Base-by-base conservation (phyloP, 2,329 filamentous ascomycete species). In the Sclerotinia subarctica region DNA sequence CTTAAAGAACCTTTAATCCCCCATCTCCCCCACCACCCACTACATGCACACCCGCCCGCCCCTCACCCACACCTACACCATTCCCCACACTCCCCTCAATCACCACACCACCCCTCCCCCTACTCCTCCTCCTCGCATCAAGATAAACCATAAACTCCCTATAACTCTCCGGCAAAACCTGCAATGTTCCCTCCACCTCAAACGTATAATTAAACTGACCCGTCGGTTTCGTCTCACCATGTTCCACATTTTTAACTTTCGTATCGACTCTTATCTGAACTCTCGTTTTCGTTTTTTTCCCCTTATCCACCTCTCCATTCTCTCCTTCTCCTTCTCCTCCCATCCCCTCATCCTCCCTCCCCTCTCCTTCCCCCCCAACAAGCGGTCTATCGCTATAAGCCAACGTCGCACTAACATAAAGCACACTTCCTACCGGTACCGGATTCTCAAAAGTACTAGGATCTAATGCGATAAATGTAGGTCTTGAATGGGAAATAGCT, bases 131-230 rank as follows among this genome's bases (percentile, higher is more conserved):
- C 65, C 78, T 75, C 24, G 78, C 79, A 75, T 80, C 79, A 46
- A 80, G 72, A 69, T 76, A 80, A 68, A 77, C 74, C 72, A 80
- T 77, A 69, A 78, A 78, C 71, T 80, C 73, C 5, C 72, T 73
- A 72, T 80, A 80, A 1, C 74, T 76, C 71, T 77, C 73, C 5
- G 89, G 89, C 81, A 91, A 86, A 26, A 91, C 85, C 73, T 86
- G 84, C 57, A 91, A 81, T 72, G 89, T 84, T 74, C 83, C 85
- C 67, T 88, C 84, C 2, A 91, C 87, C 66, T 84, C 82, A 75
- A 91, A 91, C 0, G 89, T 91, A 74, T 91, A 91, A 74, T 90
- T 90, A 78, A 92, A 91, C 71, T 88, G 86, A 0, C 89, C 89
- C 0, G 89, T 91, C 3, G 87, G 86, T 74, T 89, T 90, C 66